Evolutionary conservation across 805 yeast species (phyloP).

Genomic region (Cyberlindnera mrakii): DNA sequence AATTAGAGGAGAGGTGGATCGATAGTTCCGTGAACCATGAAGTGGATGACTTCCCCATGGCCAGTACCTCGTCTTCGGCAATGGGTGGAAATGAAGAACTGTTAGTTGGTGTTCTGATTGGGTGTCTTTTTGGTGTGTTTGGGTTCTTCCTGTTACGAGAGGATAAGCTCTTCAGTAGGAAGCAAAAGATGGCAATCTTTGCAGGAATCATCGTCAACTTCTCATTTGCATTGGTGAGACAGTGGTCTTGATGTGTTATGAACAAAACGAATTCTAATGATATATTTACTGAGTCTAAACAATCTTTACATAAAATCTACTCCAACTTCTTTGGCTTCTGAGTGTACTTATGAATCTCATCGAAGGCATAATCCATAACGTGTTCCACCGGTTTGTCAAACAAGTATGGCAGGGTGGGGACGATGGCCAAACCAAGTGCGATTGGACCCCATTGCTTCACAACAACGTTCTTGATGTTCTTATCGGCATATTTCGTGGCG

Average conservation of each 20-base stretch:
- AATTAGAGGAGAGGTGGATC: slow-evolving; percentile 84
- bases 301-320: not conserved
- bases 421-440: slow-evolving; percentile 68
- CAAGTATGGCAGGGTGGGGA: slow-evolving; percentile 69
- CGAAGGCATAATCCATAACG: slow-evolving; percentile 58
- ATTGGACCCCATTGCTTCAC: slow-evolving; percentile 71
- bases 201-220: slow-evolving; percentile 69
- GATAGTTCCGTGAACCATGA: slow-evolving; percentile 59
- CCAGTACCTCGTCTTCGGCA: slow-evolving; percentile 23
- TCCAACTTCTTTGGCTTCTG: slow-evolving; percentile 10
- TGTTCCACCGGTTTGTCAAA: slow-evolving; percentile 82
- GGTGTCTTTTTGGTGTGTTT: slow-evolving; percentile 70
- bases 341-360: slow-evolving; percentile 34
- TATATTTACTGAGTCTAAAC: not conserved
- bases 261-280: not conserved
- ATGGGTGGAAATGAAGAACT: slow-evolving; percentile 58
- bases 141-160: slow-evolving; percentile 61
- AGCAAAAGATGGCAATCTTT: slow-evolving; percentile 61
- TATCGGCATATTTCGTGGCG: slow-evolving; percentile 51
- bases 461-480: slow-evolving; percentile 41
- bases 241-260: slow-evolving; percentile 16
- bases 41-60: slow-evolving; percentile 39
- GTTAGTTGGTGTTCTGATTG: slow-evolving; percentile 63
- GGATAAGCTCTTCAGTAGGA: slow-evolving; percentile 46
- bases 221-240: slow-evolving; percentile 53